These are phyloP conservation scores for Hordeum vulgare DNA, from an alignment of 176 grass and related monocot genomes.

Conservation along the genomic window MorexV3_pseudomolecules_assembly NC_058519.1:206159713-206160212, in stretches of 20 bases:
- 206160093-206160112: too few species aligned
- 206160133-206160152: too few species aligned
- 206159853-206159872: not conserved
- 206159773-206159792: constrained; percentile 39
- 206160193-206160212: too few species aligned
- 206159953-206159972: not conserved
- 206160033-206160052: too few species aligned
- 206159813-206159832: constrained; percentile 66
- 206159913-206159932: not conserved
- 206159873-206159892: not conserved
- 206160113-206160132: too few species aligned
- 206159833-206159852: constrained; percentile 2
- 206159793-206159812: constrained; percentile 81
- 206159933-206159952: not conserved
- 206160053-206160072: too few species aligned
- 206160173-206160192: too few species aligned
- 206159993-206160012: too few species aligned
- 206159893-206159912: not conserved
- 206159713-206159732: constrained; percentile 59
- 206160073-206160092: too few species aligned
- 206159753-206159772: constrained; percentile 40
- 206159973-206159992: not conserved
- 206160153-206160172: too few species aligned
- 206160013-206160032: too few species aligned
- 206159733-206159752: constrained; percentile 63